Percentiles rank a stretch among this genome's conserved stretches.
phyloP scores from a whole-genome alignment of 116 monocot genomes.

The Trichopus zeylanicus region DNA sequence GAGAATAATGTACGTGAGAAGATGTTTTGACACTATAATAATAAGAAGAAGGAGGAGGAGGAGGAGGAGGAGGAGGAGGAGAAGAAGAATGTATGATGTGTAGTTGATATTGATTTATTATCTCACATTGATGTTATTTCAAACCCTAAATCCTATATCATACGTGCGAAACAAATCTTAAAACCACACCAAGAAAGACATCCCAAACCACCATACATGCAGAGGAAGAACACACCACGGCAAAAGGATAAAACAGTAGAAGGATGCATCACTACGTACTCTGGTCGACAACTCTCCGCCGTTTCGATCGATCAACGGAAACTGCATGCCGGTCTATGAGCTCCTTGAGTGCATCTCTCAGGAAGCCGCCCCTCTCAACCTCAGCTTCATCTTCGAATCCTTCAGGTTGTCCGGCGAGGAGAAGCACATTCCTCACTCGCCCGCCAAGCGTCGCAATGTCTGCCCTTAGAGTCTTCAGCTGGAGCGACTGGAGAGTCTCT shows the following conservation, averaged over 20 bases:
- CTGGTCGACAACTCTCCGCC: slow-evolving; percentile 15
- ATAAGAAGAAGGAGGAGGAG: no score
- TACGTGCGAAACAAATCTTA: neutral
- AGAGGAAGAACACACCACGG: neutral
- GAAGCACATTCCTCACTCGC: slow-evolving; percentile 39
- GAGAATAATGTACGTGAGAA: no score
- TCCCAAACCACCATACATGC: neutral
- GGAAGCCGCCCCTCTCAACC: slow-evolving; percentile 14
- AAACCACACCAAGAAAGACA: neutral
- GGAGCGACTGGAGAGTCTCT: slow-evolving; percentile 36
- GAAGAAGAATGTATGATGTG: no score
- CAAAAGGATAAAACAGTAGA: no score
- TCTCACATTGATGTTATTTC: neutral
- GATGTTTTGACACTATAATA: no score
- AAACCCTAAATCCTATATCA: neutral
- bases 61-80: no score
- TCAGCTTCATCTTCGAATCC: slow-evolving; percentile 7
- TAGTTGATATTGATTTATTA: no score
- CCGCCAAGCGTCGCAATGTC: slow-evolving; percentile 66
- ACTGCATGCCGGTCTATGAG: slow-evolving; percentile 23
- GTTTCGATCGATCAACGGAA: slow-evolving; percentile 20
- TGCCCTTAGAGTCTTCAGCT: slow-evolving; percentile 39
- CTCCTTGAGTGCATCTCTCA: slow-evolving; percentile 51
- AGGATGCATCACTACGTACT: neutral
- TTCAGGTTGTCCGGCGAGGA: slow-evolving; percentile 30